Base-by-base conservation (phyloP, 768 basidiomycete genomes). In the Leccinum pellstonianum region DNA sequence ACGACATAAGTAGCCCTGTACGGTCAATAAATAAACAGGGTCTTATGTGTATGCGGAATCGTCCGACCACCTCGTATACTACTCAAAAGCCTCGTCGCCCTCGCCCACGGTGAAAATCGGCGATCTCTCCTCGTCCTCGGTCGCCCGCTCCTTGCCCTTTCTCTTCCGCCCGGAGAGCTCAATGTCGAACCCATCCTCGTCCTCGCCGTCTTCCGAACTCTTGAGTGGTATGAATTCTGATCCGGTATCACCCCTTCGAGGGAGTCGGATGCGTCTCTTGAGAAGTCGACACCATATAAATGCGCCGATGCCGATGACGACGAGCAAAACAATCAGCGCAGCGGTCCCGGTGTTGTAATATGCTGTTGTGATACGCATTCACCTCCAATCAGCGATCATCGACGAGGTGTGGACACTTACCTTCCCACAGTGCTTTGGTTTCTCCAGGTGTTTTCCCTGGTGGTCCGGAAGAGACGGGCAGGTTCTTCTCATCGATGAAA, bases 321-420 rank as follows among this genome's bases (percentile, higher is more conserved):
- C 81, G 56, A 97, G 74, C 3, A 95, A 69, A 43, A 98, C 80
- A 23, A 96, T 86, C n/a, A 95, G 77, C 3, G 89, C 86, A 1
- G 89, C 91, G 0, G 93, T 94, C 11, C 92, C 93, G 35, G 93
- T 90, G 61, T 96, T 96, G 72, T 95, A 97, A 72, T 95, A 95
- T n/a, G 93, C 95, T 93, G 56, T 46, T 8, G 31, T 19, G 43
- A 46, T 11, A 5, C 11, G 56, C 21, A 62, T 48, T 57, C 50
- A 56, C 51, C 35, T 35, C 53, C 15, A 50, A 57, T 5, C 17
- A 43, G 35, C 50, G 49, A 46, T 7, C 49, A 25, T 35, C 23
- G 41, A 56, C 54, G 17, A 48, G 33, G 52, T 21, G 35, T 21
- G 23, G 47, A 23, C 5, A 7, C 81, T 57, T 63, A 92, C 93